phyloP scores from a whole-genome alignment of 148 eudicot species.

The Gaultheria prostrata region DNA sequence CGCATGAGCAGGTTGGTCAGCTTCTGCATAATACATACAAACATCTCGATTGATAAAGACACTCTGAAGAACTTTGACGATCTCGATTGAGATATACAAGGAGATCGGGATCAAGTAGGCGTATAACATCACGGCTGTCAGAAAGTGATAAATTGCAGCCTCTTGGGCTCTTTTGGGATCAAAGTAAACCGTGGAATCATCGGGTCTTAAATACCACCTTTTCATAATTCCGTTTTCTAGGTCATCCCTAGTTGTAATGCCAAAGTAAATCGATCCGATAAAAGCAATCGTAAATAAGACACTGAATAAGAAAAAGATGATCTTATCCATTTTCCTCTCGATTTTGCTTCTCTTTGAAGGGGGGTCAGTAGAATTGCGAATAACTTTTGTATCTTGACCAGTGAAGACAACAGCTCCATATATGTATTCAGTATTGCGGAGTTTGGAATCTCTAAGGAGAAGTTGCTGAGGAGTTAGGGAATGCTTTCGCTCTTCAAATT shows the following conservation, averaged over 20 bases:
- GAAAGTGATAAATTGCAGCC: constrained; percentile 67
- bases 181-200: constrained; percentile 41
- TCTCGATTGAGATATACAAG: constrained; percentile 83
- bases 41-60: constrained; percentile 72
- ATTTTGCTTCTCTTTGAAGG: constrained; percentile 52
- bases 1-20: constrained; percentile 85
- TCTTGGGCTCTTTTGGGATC: constrained; percentile 50
- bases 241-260: constrained; percentile 58
- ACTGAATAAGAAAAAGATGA: constrained; percentile 64
- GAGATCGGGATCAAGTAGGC: constrained; percentile 86
- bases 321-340: constrained; percentile 63
- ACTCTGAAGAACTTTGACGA: constrained; percentile 84
- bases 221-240: constrained; percentile 41
- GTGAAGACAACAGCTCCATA: constrained; percentile 87
- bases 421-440: constrained; percentile 49
- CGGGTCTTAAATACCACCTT: constrained; percentile 87
- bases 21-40: constrained; percentile 78
- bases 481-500: constrained; percentile 51
- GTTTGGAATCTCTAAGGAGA: constrained; percentile 49
- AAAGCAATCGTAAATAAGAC: constrained; percentile 53
- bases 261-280: constrained; percentile 75
- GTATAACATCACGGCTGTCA: constrained; percentile 73
- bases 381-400: constrained; percentile 87
- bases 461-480: constrained; percentile 84
- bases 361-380: constrained; percentile 80